These are phyloP conservation scores for Primulina huaijiensis DNA, from an alignment of 257 asterid genomes.

Conservation along the genomic window DNA sequence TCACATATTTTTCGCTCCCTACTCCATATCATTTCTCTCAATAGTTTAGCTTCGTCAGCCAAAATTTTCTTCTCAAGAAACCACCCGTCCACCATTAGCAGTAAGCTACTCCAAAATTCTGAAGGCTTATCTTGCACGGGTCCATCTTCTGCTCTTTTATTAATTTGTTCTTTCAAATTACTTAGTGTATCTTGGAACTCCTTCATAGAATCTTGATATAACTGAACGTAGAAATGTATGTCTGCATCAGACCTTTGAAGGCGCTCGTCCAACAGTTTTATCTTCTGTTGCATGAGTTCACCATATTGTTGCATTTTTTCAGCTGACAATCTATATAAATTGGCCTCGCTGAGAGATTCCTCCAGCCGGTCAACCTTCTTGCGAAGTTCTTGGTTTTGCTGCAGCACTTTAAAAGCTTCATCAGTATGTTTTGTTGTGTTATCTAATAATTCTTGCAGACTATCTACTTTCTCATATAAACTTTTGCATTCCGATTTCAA, in stretches of 20 bases:
- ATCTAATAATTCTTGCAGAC: conserved; percentile 59
- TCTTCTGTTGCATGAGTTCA: conserved; percentile 77
- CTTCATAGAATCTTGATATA: conserved; percentile 79
- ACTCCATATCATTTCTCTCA: conserved; percentile 78
- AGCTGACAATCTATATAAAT: conserved; percentile 62
- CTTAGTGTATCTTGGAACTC: conserved; percentile 80
- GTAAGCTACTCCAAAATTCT: conserved; percentile 77
- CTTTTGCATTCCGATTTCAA: conserved; percentile 63
- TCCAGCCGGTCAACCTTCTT: conserved; percentile 81
- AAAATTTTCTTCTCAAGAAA: conserved; percentile 77
- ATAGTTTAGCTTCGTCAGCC: conserved; percentile 53
- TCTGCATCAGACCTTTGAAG: conserved; percentile 87
- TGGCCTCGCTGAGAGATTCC: conserved; percentile 78
- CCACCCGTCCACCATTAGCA: conserved; percentile 95
- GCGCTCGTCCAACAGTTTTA: conserved; percentile 74
- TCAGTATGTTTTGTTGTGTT: conserved; percentile 76
- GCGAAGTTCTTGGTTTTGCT: conserved; percentile 85
- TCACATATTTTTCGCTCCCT: conserved; percentile 55
- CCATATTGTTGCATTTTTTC: conserved; percentile 72
- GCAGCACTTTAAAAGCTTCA: conserved; percentile 65
- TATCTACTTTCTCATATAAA: conserved; percentile 69
- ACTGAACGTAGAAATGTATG: conserved; percentile 60
- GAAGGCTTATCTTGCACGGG: conserved; percentile 57
- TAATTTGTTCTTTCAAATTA: conserved; percentile 66
- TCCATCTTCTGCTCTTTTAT: conserved; percentile 41